Base-by-base conservation (phyloP, 345 rosid species). In the Ceriops tagal region DNA sequence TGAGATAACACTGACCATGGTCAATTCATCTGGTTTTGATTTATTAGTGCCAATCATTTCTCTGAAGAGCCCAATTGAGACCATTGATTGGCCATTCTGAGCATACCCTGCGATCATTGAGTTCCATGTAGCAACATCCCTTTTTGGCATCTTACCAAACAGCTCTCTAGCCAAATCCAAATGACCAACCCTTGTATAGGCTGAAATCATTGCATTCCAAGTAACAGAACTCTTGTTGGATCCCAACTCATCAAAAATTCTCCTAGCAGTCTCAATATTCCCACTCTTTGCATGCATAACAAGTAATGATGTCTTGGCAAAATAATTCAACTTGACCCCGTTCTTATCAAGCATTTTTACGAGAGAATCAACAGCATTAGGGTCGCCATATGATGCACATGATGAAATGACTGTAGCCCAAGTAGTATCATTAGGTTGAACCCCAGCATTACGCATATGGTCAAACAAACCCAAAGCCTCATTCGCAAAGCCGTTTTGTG, bases 41-140 rank as follows among this genome's bases (percentile, higher is more conserved):
- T 62, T 67, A 67, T 66, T 62, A 55, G 58, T 35, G 18, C 28
- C 49, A 37, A 71, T 66, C 84, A 85, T 79, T 58, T 75, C 77
- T 64, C 32, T 57, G 58, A 86, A 75, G 47, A 84, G 78, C 39
- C 73, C 61, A 47, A 82, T 56, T 15, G 85, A 79, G 43, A 73
- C 15, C 31, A 58, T 71, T 16, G 86, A 83, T n/a, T 82, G 83
- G 35, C 87, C 87, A 43, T 80, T 83, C 61, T 83, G 86, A 53
- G 85, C 78, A 71, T 78, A 81, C 20, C 90, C 85, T 47, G 84
- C 67, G 62, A 86, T 82, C 83, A 82, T 79, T 27, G 88, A 72
- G 73, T 80, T 86, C 85, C 88, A 86, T 10, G 88, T 78, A 58
- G 79, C 83, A 60, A 72, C 75, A 73, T 84, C 78, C 51, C 77